A percentile compares a stretch with the other conserved stretches of the same genome.
These are phyloP conservation scores for Candida glucosophila DNA, from an alignment of 1,139 yeast species.

Conservation along the genomic window DNA sequence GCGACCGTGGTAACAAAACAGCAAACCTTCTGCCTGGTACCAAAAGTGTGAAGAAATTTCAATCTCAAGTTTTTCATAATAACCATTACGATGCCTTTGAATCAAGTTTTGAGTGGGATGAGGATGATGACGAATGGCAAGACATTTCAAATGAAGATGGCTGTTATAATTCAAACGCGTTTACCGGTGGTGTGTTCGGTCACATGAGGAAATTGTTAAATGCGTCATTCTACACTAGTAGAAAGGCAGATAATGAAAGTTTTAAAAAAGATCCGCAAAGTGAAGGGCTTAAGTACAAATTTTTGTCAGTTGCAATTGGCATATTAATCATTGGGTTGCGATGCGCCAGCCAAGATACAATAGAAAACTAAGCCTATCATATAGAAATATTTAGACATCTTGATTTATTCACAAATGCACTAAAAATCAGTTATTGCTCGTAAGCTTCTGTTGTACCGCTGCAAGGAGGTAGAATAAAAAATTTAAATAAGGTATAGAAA, in stretches of 20 bases:
- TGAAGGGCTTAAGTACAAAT: constrained; percentile 35
- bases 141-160: constrained; percentile 5
- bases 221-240: constrained; percentile 5
- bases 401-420: constrained; percentile 1
- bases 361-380: no score
- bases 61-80: constrained; percentile 26
- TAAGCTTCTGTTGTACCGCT: constrained; percentile 23
- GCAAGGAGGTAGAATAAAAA: constrained; percentile 27
- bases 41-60: constrained; percentile 23
- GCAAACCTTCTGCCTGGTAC: constrained; percentile 9
- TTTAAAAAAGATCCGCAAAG: constrained; percentile 26
- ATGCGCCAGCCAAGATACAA: constrained; percentile 19
- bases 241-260: constrained; percentile 15
- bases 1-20: constrained; percentile 11
- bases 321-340: constrained; percentile 34
- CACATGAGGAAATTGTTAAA: constrained; percentile 8
- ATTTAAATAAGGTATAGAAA: constrained; percentile 13
- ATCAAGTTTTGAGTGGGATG: constrained; percentile 11
- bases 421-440: no score
- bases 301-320: constrained; percentile 36
- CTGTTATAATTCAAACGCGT: background rate
- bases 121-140: constrained; percentile 9
- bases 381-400: constrained; percentile 1
- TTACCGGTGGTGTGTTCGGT: background rate
- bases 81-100: constrained; percentile 8